Base-by-base conservation (phyloP, 495 filamentous ascomycete genomes). In the Xylaria longipes region DNA sequence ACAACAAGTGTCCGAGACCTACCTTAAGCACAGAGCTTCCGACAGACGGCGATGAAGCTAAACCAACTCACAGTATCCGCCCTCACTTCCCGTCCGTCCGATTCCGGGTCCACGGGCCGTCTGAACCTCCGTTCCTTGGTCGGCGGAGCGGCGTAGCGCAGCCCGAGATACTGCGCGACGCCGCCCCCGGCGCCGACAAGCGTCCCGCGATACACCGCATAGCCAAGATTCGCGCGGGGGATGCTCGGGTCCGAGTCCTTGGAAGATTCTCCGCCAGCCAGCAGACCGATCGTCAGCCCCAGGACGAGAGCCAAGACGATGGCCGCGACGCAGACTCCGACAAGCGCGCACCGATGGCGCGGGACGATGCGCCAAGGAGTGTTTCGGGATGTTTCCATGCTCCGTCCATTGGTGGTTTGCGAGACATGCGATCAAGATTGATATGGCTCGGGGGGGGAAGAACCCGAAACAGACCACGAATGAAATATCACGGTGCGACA, bases 111-210 rank as follows among this genome's bases (percentile, higher is more conserved):
- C 3, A 70, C 71, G 17, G 84, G 84, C 1, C 78, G 76, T 22
- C 84, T 68, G 78, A 82, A 87, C 48, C 84, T 72, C 9, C 82
- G 71, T 2, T 80, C 64, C 0, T 80, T 82, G 12, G 81, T 64
- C 4, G 85, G 83, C 37, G 84, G 73, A 1, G 78, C 74, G 52
- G 85, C 85, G 71, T 82, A 87, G 14, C 83, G 80, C 74, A 87
- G 79, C 22, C 84, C 82, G 9, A 84, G 76, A 68, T 78, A 86
- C 61, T 79, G 75, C 25, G 78, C 80, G 5, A 86, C 78, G 31
- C 77, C 82, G 17, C 77, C 80, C 9, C 71, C 71, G 8, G 57
- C 37, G 22, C 80, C 81, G 5, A 78, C 77, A 1, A 70, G 61
- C 15, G 70, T 58, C 9, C 80, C 80, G 39, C 77, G 72, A 65